Evolutionary conservation across 169 alveolate genomes (phyloP).

Genomic region (Plasmodium vinckei): DNA sequence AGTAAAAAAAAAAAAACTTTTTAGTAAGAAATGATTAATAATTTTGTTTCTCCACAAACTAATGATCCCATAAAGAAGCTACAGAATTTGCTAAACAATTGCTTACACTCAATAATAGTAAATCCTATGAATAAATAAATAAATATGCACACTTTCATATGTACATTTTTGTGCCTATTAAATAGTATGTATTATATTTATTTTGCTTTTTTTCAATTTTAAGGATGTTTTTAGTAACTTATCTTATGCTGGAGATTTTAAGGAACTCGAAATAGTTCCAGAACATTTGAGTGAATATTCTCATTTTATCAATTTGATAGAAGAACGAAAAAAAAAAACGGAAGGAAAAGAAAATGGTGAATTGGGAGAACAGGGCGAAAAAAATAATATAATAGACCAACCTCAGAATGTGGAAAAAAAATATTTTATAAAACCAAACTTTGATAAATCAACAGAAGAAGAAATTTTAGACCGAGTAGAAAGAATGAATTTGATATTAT

Average conservation of each 20-base stretch:
- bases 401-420: conserved; percentile 14
- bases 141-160: neutral
- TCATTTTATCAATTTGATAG: conserved; percentile 29
- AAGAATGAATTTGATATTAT: conserved; percentile 58
- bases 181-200: neutral
- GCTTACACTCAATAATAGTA: conserved; percentile 51
- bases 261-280: conserved; percentile 39
- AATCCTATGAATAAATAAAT: neutral
- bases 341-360: conserved; percentile 2
- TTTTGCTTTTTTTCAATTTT: conserved; percentile 1
- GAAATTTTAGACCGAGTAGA: conserved; percentile 63
- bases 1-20: too few species aligned
- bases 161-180: neutral
- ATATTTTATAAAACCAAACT: conserved; percentile 54
- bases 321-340: conserved; percentile 15
- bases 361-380: neutral
- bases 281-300: conserved; percentile 39
- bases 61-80: conserved; percentile 67
- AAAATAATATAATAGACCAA: neutral
- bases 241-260: conserved; percentile 58
- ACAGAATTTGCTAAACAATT: conserved; percentile 61
- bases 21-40: conserved; percentile 50
- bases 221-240: conserved; percentile 57
- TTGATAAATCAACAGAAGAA: conserved; percentile 16
- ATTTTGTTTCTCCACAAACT: conserved; percentile 43